Conservation (phyloP, 257 asterid genomes). For the Solanum rostratum region DNA sequence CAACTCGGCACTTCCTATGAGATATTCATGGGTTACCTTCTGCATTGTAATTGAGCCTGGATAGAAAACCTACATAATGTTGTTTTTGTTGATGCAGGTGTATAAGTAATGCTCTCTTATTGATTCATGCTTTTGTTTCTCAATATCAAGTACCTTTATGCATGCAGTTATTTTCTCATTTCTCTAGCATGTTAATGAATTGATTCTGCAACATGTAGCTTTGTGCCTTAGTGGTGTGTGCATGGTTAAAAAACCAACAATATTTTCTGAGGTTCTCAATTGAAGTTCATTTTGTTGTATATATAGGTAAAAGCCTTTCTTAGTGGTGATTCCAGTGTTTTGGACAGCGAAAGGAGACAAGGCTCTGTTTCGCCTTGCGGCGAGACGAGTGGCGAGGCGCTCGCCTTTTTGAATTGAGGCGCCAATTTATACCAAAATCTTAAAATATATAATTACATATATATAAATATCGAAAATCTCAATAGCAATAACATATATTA, state of each 20-base stretch:
- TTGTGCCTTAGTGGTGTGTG: not conserved
- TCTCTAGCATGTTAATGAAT: not conserved
- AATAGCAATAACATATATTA: no score
- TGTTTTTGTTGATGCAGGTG: not conserved
- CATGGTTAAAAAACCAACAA: not conserved
- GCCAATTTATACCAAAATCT: no score
- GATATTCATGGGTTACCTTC: not conserved
- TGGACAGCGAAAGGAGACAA: no score
- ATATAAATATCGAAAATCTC: no score
- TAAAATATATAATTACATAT: no score
- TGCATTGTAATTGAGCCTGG: not conserved
- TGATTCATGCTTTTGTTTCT: not conserved
- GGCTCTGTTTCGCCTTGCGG: no score
- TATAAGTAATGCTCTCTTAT: not conserved
- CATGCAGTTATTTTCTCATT: not conserved
- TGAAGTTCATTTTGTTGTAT: not conserved
- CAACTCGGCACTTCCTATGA: not conserved
- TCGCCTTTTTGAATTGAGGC: no score
- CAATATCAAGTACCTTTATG: not conserved
- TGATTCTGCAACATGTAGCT: not conserved
- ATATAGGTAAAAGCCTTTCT: conserved; percentile 82
- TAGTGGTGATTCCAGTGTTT: conserved; percentile 82
- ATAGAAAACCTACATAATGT: not conserved
- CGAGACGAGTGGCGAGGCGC: no score
- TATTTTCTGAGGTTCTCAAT: not conserved